phyloP scores from a whole-genome alignment of 768 basidiomycete genomes.

The Tephrocybe rancida region DNA sequence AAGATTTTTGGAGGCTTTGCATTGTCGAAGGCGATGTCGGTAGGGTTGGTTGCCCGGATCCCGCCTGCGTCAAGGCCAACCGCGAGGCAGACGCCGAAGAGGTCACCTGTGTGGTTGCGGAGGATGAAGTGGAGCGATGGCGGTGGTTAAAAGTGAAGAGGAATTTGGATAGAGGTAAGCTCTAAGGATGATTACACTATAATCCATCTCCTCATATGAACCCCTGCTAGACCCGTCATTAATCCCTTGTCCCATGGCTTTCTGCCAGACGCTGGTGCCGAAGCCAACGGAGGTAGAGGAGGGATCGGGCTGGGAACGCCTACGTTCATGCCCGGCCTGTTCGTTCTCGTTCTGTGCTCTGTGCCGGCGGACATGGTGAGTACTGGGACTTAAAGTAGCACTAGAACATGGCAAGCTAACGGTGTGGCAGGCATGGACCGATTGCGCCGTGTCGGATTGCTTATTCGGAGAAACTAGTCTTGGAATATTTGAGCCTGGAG shows the following conservation, averaged over 20 bases:
- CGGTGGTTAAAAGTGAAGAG: conserved; percentile 75
- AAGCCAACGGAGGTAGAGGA: conserved; percentile 51
- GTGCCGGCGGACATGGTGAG: conserved; percentile 80
- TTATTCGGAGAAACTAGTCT: conserved; percentile 62
- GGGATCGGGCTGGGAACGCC: conserved; percentile 70
- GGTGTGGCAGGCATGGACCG: conserved; percentile 72
- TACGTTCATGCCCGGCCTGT: conserved; percentile 74
- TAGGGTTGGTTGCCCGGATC: conserved; percentile 81
- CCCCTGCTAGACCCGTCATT: conserved; percentile 66
- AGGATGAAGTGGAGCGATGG: conserved; percentile 72
- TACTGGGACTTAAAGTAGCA: background rate
- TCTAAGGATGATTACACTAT: background rate
- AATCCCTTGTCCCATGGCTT: conserved; percentile 76
- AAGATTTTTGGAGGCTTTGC: conserved; percentile 81
- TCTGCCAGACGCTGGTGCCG: conserved; percentile 81
- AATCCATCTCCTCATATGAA: background rate
- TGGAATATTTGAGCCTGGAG: conserved; percentile 63
- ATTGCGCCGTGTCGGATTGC: conserved; percentile 70
- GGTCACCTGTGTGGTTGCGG: conserved; percentile 68
- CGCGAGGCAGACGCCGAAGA: conserved; percentile 70
- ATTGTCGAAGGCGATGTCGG: conserved; percentile 79
- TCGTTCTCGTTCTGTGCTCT: conserved; percentile 82
- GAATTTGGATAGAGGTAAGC: conserved; percentile 68
- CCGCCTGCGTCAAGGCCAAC: conserved; percentile 69
- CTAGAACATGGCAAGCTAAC: conserved; percentile 11